These are phyloP conservation scores for Bathelium albidoporum DNA, from an alignment of 495 filamentous ascomycete genomes.

Conservation along the genomic window DNA sequence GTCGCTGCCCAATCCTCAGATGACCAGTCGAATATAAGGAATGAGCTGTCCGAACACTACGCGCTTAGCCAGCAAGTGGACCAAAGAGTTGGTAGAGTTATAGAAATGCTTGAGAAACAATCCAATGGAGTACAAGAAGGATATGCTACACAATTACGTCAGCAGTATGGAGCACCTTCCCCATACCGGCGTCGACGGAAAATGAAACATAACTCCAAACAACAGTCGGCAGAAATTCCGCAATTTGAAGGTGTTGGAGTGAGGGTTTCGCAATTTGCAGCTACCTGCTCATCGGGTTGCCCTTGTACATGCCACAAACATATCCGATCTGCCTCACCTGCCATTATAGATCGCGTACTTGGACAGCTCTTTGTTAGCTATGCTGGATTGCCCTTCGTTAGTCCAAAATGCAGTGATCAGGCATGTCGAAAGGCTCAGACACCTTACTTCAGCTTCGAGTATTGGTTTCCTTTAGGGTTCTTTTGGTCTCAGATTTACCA, in stretches of 20 bases:
- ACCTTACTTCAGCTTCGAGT: conserved; percentile 2
- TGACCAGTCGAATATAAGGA: not conserved
- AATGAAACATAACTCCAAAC: not conserved
- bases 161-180: not conserved
- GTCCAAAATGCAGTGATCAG: not conserved
- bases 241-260: not conserved
- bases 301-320: conserved; percentile 7
- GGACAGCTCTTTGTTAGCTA: conserved; percentile 11
- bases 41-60: not conserved
- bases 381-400: conserved; percentile 7
- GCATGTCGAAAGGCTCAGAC: conserved; percentile 7
- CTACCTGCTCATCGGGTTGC: conserved; percentile 7
- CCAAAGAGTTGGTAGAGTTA: not conserved
- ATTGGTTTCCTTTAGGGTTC: conserved; percentile 11
- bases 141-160: not conserved
- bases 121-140: not conserved
- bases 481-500: conserved; percentile 7
- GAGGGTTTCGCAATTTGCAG: not conserved
- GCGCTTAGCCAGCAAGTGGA: not conserved
- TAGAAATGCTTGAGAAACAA: not conserved
- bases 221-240: not conserved
- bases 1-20: not conserved
- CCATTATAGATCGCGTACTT: conserved; percentile 6
- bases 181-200: not conserved
- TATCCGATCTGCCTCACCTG: not conserved